phyloP scores from a whole-genome alignment of 768 basidiomycete genomes.

The Boletus sensibilis region DNA sequence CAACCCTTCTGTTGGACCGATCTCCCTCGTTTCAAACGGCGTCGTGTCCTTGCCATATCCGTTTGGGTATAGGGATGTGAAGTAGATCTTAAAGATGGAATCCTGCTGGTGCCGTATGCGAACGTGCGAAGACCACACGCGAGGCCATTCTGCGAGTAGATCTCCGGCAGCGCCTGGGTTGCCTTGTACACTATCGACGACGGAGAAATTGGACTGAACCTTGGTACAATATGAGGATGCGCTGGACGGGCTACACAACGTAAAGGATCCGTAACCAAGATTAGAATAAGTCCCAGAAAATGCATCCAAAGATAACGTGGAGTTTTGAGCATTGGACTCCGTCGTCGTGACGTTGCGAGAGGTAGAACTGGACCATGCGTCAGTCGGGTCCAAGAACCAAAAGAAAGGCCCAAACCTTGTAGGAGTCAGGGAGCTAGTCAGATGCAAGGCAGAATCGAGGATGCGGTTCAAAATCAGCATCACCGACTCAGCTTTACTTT shows the following conservation, averaged over 20 bases:
- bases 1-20: not conserved
- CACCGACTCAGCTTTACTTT: constrained; percentile 14
- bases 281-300: constrained; percentile 39
- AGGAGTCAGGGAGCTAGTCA: not conserved
- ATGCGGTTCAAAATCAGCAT: constrained; percentile 15
- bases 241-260: constrained; percentile 34
- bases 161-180: constrained; percentile 1
- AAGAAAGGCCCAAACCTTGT: constrained; percentile 6
- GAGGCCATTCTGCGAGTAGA: constrained; percentile 35
- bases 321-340: not conserved
- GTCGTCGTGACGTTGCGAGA: not conserved
- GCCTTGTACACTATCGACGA: constrained; percentile 20
- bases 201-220: constrained; percentile 30
- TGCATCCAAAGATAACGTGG: constrained; percentile 16
- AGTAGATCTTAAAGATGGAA: constrained; percentile 18
- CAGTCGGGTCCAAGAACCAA: not conserved
- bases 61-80: constrained; percentile 33
- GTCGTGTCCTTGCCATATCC: constrained; percentile 39
- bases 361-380: not conserved
- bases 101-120: constrained; percentile 26
- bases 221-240: constrained; percentile 21
- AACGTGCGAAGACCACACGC: constrained; percentile 39
- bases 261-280: constrained; percentile 39
- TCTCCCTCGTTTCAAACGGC: constrained; percentile 29
- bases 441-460: constrained; percentile 23